Conservation (phyloP, 768 basidiomycete species). For the Multifurca ochricompacta region DNA sequence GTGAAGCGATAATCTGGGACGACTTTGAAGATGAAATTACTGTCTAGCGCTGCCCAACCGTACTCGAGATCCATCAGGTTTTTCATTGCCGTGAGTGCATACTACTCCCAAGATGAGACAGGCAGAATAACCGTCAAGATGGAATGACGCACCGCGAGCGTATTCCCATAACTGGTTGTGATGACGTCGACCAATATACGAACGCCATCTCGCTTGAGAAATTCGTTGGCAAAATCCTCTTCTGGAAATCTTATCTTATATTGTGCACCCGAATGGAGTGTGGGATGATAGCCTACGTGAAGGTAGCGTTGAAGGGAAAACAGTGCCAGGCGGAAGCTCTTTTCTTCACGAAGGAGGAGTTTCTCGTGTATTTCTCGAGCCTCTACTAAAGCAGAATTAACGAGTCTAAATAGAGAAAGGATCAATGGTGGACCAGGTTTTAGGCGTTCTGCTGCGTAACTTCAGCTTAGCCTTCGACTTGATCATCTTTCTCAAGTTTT, state of each 20-base stretch:
- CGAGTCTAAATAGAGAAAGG: constrained; percentile 42
- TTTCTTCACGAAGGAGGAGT: constrained; percentile 51
- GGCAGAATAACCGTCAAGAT: background rate
- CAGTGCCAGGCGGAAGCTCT: constrained; percentile 55
- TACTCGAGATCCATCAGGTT: constrained; percentile 82
- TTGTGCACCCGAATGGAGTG: background rate
- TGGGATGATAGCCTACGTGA: constrained; percentile 39
- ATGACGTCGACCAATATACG: constrained; percentile 65
- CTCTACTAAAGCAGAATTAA: constrained; percentile 72
- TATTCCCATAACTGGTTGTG: constrained; percentile 63
- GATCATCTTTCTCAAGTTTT: constrained; percentile 78
- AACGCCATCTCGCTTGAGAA: constrained; percentile 66
- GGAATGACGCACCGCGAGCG: constrained; percentile 57
- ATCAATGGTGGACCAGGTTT: background rate
- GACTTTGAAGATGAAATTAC: constrained; percentile 66
- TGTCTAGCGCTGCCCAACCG: constrained; percentile 70
- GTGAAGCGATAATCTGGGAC: constrained; percentile 72
- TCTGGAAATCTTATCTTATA: constrained; percentile 41
- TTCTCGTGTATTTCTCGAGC: constrained; percentile 71
- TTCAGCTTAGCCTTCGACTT: constrained; percentile 70
- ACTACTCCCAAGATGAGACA: constrained; percentile 36
- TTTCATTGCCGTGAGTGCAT: constrained; percentile 79
- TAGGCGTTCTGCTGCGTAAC: constrained; percentile 35
- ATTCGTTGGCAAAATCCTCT: constrained; percentile 75
- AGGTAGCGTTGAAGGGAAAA: constrained; percentile 78